Percentiles rank a stretch among this genome's conserved stretches.
Evolutionary conservation across 768 basidiomycete genomes (phyloP).

Genomic region (Butyriboletus loyo): DNA sequence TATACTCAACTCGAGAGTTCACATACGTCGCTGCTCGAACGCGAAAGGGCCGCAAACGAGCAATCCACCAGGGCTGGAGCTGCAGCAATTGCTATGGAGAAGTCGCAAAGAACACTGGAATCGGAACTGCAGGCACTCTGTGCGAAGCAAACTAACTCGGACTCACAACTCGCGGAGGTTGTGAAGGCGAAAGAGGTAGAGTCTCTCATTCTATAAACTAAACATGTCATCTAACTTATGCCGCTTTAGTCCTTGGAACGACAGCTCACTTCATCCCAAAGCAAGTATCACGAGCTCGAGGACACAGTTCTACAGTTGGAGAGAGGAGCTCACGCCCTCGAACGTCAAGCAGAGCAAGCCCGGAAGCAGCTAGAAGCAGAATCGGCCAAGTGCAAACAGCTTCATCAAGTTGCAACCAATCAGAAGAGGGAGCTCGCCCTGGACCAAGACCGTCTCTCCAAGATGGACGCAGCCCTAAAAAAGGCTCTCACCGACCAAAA

Average conservation of each 20-base stretch:
- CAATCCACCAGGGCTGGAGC: constrained; percentile 49
- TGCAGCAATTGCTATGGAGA: constrained; percentile 58
- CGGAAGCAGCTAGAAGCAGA: constrained; percentile 77
- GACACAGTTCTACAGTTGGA: constrained; percentile 83
- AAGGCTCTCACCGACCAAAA: constrained; percentile 80
- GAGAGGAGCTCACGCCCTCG: constrained; percentile 71
- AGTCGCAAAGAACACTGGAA: constrained; percentile 61
- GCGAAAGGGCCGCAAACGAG: constrained; percentile 51
- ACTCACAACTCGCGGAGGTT: constrained; percentile 60
- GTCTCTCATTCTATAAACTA: neutral
- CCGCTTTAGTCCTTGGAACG: constrained; percentile 64
- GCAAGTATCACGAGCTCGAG: constrained; percentile 82
- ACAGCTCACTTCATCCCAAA: constrained; percentile 66
- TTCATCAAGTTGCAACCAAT: constrained; percentile 60
- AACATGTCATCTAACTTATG: neutral
- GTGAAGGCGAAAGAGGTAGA: constrained; percentile 72
- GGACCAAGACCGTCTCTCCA: constrained; percentile 64
- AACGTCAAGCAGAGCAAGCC: constrained; percentile 66
- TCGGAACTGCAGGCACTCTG: constrained; percentile 72
- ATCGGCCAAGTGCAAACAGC: constrained; percentile 62
- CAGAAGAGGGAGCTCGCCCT: constrained; percentile 70
- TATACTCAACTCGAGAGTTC: constrained; percentile 56
- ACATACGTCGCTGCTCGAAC: constrained; percentile 62
- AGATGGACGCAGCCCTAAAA: constrained; percentile 77
- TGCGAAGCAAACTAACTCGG: constrained; percentile 63